These are phyloP conservation scores for Hsuehochloa calcarea DNA, from an alignment of 176 grass and related monocot species.

Conservation along the genomic window DNA sequence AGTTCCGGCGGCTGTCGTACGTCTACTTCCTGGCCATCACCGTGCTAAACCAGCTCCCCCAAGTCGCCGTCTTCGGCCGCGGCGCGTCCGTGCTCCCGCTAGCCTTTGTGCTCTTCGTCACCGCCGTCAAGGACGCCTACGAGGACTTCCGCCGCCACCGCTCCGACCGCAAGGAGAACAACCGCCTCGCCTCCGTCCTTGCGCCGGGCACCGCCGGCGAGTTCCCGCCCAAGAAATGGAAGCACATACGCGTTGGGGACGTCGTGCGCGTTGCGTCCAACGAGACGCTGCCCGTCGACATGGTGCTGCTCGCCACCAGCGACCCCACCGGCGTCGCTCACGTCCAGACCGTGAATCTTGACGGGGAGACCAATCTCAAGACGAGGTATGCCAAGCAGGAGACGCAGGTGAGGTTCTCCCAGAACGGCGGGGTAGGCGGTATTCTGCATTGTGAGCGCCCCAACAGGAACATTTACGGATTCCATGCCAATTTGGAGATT, in stretches of 20 bases:
- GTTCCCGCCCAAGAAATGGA: slow-evolving; percentile 65
- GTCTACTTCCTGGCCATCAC: slow-evolving; percentile 90
- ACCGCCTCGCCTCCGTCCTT: slow-evolving; percentile 52
- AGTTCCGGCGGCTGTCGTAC: slow-evolving; percentile 86
- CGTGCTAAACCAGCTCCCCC: slow-evolving; percentile 84
- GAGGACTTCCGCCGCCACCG: slow-evolving; percentile 86
- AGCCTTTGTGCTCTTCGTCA: slow-evolving; percentile 75
- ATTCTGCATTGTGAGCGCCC: slow-evolving; percentile 58
- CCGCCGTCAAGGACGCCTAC: slow-evolving; percentile 92
- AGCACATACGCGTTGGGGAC: slow-evolving; percentile 73
- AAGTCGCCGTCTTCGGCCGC: slow-evolving; percentile 75
- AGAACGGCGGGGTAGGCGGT: slow-evolving; percentile 19
- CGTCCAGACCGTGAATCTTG: slow-evolving; percentile 91
- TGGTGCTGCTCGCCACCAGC: slow-evolving; percentile 72
- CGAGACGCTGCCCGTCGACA: slow-evolving; percentile 69
- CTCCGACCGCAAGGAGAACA: slow-evolving; percentile 74
- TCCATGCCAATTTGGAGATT: slow-evolving; percentile 71
- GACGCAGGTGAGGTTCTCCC: slow-evolving; percentile 50
- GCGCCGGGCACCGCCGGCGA: slow-evolving; percentile 26
- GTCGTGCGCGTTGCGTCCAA: slow-evolving; percentile 54
- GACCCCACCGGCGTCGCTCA: slow-evolving; percentile 74
- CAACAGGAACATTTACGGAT: slow-evolving; percentile 78
- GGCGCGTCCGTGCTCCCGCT: slow-evolving; percentile 68
- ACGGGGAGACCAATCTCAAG: slow-evolving; percentile 91
- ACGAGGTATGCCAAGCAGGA: slow-evolving; percentile 78